Evolutionary conservation across 2,329 filamentous ascomycete genomes (phyloP).

Genomic region (Stagonosporopsis chrysanthemi): DNA sequence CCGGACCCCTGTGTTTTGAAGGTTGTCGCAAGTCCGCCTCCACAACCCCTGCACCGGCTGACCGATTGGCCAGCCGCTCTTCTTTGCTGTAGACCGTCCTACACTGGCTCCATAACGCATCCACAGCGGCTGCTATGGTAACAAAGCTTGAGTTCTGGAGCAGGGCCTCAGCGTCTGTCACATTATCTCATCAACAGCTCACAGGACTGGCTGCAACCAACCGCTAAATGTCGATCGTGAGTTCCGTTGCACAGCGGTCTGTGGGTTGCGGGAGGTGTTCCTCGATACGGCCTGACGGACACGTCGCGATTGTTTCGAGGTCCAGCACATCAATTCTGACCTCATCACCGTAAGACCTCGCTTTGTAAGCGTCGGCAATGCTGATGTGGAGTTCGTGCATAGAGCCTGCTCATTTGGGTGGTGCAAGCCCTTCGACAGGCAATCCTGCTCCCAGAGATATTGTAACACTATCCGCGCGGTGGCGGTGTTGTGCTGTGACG

Average conservation of each 20-base stretch:
- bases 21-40: conserved; percentile 36
- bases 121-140: conserved; percentile 27
- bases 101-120: conserved; percentile 16
- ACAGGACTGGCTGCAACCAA: conserved; percentile 26
- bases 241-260: background rate
- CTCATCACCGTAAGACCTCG: background rate
- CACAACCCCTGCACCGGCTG: conserved; percentile 25
- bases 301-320: conserved; percentile 17
- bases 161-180: conserved; percentile 22
- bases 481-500: conserved; percentile 2
- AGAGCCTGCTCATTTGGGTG: background rate
- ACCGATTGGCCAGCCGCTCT: conserved; percentile 39
- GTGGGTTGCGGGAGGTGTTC: conserved; percentile 4
- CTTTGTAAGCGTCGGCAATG: background rate
- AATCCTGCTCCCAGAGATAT: background rate
- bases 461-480: background rate
- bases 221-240: conserved; percentile 14
- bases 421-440: background rate
- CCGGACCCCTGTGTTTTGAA: conserved; percentile 40
- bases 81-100: conserved; percentile 22
- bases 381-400: background rate
- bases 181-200: conserved; percentile 14
- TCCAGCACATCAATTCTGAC: background rate
- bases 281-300: conserved; percentile 1
- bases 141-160: conserved; percentile 29